phyloP scores from a whole-genome alignment of 352 stramenopile species.

The Thalassiosira livingstoniorum region DNA sequence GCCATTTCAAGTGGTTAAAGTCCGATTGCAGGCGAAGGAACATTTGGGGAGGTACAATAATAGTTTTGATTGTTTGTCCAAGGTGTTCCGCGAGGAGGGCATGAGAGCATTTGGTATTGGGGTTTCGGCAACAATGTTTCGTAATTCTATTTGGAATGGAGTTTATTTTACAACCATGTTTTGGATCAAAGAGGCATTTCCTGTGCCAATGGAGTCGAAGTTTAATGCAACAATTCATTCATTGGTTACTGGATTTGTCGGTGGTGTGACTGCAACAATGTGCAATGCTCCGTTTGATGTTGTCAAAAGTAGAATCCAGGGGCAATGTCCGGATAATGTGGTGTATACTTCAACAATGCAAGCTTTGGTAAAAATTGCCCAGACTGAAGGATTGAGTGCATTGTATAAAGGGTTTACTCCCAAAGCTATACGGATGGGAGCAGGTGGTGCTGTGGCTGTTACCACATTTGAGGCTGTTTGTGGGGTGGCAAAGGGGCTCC shows the following conservation, averaged over 20 bases:
- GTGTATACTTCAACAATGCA: slow-evolving; percentile 42
- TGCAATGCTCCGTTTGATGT: slow-evolving; percentile 54
- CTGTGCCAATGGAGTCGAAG: slow-evolving; percentile 8
- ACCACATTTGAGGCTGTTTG: slow-evolving; percentile 48
- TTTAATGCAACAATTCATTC: slow-evolving; percentile 29
- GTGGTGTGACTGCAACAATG: slow-evolving; percentile 32
- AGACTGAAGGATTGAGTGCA: slow-evolving; percentile 20
- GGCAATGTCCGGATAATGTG: slow-evolving; percentile 25
- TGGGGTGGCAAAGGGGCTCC: slow-evolving; percentile 18
- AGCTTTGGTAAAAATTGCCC: slow-evolving; percentile 25
- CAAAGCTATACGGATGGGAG: slow-evolving; percentile 43
- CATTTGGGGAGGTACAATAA: slow-evolving; percentile 36
- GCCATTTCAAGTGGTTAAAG: slow-evolving; percentile 46
- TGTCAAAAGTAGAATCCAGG: slow-evolving; percentile 43
- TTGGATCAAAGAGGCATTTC: slow-evolving; percentile 28
- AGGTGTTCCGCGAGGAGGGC: slow-evolving; percentile 32
- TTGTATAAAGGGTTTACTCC: slow-evolving; percentile 53
- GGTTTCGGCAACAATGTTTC: slow-evolving; percentile 30
- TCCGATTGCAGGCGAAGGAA: slow-evolving; percentile 43
- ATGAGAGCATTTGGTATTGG: slow-evolving; percentile 30
- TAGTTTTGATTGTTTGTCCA: slow-evolving; percentile 37
- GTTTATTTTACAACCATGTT: slow-evolving; percentile 53
- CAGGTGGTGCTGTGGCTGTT: slow-evolving; percentile 41
- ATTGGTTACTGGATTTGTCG: slow-evolving; percentile 33
- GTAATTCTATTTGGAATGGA: slow-evolving; percentile 49